Evolutionary conservation across 2,329 filamentous ascomycete species (phyloP).

Genomic region (Talaromyces amestolkiae): DNA sequence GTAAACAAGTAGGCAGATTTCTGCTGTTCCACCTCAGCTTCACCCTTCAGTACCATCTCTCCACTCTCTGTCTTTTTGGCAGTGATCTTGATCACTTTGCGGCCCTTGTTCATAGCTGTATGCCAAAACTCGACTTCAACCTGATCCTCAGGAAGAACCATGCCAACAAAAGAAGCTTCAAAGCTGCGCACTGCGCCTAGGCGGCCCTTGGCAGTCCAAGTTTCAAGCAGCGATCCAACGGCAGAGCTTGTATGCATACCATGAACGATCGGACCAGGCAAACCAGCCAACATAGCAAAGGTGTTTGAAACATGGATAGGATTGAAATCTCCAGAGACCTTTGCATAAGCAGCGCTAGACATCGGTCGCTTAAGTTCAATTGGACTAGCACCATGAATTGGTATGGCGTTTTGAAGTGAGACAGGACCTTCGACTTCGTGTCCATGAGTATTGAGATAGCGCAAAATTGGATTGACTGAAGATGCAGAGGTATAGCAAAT

Average conservation of each 20-base stretch:
- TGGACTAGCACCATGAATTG: constrained; percentile 53
- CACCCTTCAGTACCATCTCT: constrained; percentile 90
- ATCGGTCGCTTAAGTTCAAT: constrained; percentile 84
- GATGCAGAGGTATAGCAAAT: constrained; percentile 45
- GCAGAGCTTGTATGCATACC: constrained; percentile 99
- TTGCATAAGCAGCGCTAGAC: constrained; percentile 97
- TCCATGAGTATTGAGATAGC: background rate
- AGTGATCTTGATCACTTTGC: constrained; percentile 99
- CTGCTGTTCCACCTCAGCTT: constrained; percentile 96
- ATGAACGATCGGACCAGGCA: constrained; percentile 96
- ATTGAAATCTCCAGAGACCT: constrained; percentile 97
- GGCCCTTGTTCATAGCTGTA: constrained; percentile 93
- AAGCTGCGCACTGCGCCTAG: constrained; percentile 94
- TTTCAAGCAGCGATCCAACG: constrained; percentile 92
- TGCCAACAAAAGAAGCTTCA: constrained; percentile 90
- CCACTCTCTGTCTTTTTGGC: constrained; percentile 92
- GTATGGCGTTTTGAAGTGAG: background rate
- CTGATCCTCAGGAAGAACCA: constrained; percentile 95
- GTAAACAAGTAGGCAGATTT: constrained; percentile 97
- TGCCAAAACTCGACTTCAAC: constrained; percentile 94
- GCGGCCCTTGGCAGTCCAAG: constrained; percentile 92
- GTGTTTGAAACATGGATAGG: constrained; percentile 97
- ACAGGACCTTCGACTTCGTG: background rate
- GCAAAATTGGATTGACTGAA: background rate
- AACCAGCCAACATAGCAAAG: constrained; percentile 90